A percentile compares a stretch with the other conserved stretches of the same genome.
Evolutionary conservation across 352 stramenopile genomes (phyloP).

Genomic region (Phytophthora chlamydospora): DNA sequence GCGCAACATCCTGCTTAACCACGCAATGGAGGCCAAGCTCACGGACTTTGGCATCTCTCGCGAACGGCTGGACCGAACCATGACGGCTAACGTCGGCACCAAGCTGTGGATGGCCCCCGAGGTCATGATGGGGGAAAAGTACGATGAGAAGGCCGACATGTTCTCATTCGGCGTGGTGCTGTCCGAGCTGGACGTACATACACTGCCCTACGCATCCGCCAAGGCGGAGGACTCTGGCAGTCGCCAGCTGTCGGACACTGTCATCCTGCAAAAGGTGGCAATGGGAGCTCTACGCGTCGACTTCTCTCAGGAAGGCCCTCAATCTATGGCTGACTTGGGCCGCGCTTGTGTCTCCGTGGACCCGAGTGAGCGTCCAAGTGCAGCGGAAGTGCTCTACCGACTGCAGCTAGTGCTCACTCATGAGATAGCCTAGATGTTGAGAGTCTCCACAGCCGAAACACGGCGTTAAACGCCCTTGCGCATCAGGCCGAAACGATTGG

Average conservation of each 20-base stretch:
- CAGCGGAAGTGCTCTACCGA: constrained; percentile 22
- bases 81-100: neutral
- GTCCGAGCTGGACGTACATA: no score
- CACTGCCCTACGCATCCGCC: no score
- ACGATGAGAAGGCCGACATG: no score
- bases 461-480: constrained; percentile 2
- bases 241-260: neutral
- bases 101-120: neutral
- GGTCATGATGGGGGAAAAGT: no score
- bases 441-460: no score
- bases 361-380: constrained; percentile 7
- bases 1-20: constrained; percentile 42
- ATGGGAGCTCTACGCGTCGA: constrained; percentile 17
- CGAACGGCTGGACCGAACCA: neutral
- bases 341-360: constrained; percentile 21
- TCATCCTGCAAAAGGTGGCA: constrained; percentile 16
- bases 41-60: constrained; percentile 57
- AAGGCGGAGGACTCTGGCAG: neutral
- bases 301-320: constrained; percentile 13
- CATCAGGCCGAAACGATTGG: neutral
- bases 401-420: constrained; percentile 10
- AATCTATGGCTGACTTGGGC: constrained; percentile 9
- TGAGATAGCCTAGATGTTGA: no score
- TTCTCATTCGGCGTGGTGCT: no score
- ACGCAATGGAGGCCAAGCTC: constrained; percentile 40